A percentile compares a stretch with the other conserved stretches of the same genome.
Conservation (phyloP, 2,329 filamentous ascomycete genomes). For the Fusarium hainanense region DNA sequence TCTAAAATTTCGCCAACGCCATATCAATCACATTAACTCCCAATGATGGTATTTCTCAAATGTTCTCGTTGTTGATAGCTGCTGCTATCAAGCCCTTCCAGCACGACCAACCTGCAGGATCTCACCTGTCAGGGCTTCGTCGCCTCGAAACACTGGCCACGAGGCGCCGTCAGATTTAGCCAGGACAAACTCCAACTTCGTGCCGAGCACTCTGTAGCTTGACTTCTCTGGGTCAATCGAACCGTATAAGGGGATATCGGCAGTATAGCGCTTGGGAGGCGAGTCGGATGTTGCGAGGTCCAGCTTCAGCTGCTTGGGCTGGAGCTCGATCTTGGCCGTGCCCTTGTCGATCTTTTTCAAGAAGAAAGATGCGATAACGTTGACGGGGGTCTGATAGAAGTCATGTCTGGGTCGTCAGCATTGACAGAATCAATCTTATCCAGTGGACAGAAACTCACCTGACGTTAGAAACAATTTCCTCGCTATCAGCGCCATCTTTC, state of each 20-base stretch:
- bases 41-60: slow-evolving; percentile 22
- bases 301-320: slow-evolving; percentile 71
- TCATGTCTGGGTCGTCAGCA: slow-evolving; percentile 65
- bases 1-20: slow-evolving; percentile 31
- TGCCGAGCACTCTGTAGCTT: slow-evolving; percentile 83
- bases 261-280: slow-evolving; percentile 79
- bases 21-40: slow-evolving; percentile 34
- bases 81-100: slow-evolving; percentile 60
- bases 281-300: slow-evolving; percentile 88
- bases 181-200: slow-evolving; percentile 86
- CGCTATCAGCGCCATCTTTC: slow-evolving; percentile 66
- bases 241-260: slow-evolving; percentile 79
- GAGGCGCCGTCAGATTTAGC: slow-evolving; percentile 77
- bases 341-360: slow-evolving; percentile 96
- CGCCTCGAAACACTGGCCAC: slow-evolving; percentile 86
- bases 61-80: not conserved
- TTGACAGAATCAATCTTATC: not conserved
- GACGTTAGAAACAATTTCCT: slow-evolving; percentile 83
- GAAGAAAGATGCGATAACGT: slow-evolving; percentile 91
- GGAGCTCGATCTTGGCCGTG: slow-evolving; percentile 77
- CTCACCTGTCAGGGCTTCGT: slow-evolving; percentile 75
- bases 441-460: slow-evolving; percentile 62
- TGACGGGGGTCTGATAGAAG: slow-evolving; percentile 91
- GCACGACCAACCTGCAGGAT: slow-evolving; percentile 92
- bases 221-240: slow-evolving; percentile 80